Evolutionary conservation across 2,329 filamentous ascomycete genomes (phyloP).

Genomic region (Colletotrichum orchidophilum): DNA sequence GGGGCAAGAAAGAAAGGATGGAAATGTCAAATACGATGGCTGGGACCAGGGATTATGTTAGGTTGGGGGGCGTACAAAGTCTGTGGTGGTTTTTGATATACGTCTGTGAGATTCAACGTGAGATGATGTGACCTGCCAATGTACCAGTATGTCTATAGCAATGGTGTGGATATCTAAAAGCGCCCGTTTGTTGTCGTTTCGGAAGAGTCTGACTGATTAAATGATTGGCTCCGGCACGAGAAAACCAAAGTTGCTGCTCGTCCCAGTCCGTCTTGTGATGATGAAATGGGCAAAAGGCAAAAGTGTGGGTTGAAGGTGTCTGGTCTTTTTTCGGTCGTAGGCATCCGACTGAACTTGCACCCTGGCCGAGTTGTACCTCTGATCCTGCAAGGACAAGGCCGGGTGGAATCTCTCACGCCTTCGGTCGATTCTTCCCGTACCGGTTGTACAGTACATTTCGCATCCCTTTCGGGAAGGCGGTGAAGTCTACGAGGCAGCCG

Average conservation of each 20-base stretch:
- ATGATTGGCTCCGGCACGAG: not conserved
- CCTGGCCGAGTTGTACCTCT: conserved; percentile 2
- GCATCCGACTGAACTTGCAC: conserved; percentile 26
- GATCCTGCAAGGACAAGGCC: conserved; percentile 9
- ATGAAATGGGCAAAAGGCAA: conserved; percentile 14
- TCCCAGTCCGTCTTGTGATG: not conserved
- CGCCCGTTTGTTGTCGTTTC: conserved; percentile 13
- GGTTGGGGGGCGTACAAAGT: not conserved
- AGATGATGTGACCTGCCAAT: conserved; percentile 15
- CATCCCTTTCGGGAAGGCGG: conserved; percentile 9
- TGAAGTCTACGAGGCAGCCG: not conserved
- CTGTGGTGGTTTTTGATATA: not conserved
- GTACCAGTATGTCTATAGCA: not conserved
- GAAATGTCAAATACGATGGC: not conserved
- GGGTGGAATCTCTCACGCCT: not conserved
- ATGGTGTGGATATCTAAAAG: conserved; percentile 6
- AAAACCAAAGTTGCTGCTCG: not conserved
- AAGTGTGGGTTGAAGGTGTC: conserved; percentile 4
- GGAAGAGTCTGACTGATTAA: not conserved
- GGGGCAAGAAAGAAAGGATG: not conserved
- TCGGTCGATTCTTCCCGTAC: not conserved
- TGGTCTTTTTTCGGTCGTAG: not conserved
- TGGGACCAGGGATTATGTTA: not conserved
- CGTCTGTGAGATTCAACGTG: not conserved
- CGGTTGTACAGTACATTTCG: not conserved